Base-by-base conservation (phyloP, 495 filamentous ascomycete genomes). In the Penicillium atrosanguineum region DNA sequence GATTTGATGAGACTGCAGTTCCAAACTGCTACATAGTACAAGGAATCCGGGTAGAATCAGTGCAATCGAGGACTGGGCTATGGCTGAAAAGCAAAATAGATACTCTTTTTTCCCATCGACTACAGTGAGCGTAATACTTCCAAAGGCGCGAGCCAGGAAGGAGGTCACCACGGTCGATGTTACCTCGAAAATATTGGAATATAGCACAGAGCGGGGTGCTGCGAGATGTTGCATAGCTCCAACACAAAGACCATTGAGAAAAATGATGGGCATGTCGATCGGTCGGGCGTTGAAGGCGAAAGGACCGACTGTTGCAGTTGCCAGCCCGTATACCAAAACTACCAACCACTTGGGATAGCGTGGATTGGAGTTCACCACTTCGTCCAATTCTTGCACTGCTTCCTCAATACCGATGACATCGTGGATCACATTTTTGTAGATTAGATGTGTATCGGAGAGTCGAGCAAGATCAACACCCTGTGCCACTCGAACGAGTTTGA, bases 381-480 rank as follows among this genome's bases (percentile, higher is more conserved):
- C 79, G 42, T 90, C 79, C 1, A 96, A 72, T 18, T 82, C 76
- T 14, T 77, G 67, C 0, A 84, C 91, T 0, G 90, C 91, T 63
- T 94, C 87, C 52, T 94, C 89, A 36, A 91, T 86, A 19, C 87
- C 83, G 39, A 93, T 85, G 16, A 85, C 75, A 65, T 95, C 91
- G 63, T 96, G 90, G 7, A 95, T 83, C 15, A 96, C 89, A 56
- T 90, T 84, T 65, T 96, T 96, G 73, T 96, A 97, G 31, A 95
- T 83, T 39, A 88, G 82, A 62, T 96, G 90, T 8, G 85, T 83
- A 56, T 95, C 90, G 3, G 87, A 78, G 9, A 96, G 77, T 43
- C 86, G 88, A 8, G 88, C 88, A 1, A 97, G 78, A 69, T 97
- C 87, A 21, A 97, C 78, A 1, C 88, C 89, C 65, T 90, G 87